Evolutionary conservation across 1,284 basidiomycete species (phyloP), one percentile per base, ranked within the genome.

Genomic region (Cutaneotrichosporon curvatum): DNA sequence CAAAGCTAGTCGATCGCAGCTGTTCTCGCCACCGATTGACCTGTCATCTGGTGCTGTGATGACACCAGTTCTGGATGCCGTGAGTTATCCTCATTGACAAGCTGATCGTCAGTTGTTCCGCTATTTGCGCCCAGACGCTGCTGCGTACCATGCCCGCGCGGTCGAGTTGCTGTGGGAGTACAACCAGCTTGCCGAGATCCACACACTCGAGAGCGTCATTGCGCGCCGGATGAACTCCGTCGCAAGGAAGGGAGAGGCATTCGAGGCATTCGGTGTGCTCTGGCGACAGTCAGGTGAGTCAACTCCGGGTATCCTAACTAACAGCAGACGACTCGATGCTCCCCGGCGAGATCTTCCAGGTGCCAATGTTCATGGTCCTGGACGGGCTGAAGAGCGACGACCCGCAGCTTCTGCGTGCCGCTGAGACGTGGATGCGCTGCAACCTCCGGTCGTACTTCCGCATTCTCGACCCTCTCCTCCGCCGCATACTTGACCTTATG

Each of bases 351-450:
- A 77, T 78, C 23, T 81, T 94, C 61, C 84, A 84, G 57, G 76
- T 85, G 0, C 92, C 92, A 0, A 79, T 97, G 78, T 83, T 91
- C 75, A 80, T 84, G 40, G 80, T 95, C 12, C 72, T 98, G 34
- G 90, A 95, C 62, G 81, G 82, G 0, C 71, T 97, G 32, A 83
- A 82, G 60, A 82, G 77, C 43, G 81, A 83, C 16, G 82, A 89
- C 60, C 83, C 87, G 1, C 74, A 74, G 47, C 68, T 85, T 15
- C 81, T 84, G 23, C 78, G 88, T 8, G 76, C 85, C 31, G 86
- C 85, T 6, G 91, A 95, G 67, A 90, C 89, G 0, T 96, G 91
- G 91, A 89, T 96, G 84, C 79, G 90, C 23, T 89, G 86, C 61
- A 90, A 83, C 62, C 75, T 94, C n/a, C 84, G 83, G 62, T 91